Conservation (phyloP, 257 asterid species). For the Echium plantagineum region DNA sequence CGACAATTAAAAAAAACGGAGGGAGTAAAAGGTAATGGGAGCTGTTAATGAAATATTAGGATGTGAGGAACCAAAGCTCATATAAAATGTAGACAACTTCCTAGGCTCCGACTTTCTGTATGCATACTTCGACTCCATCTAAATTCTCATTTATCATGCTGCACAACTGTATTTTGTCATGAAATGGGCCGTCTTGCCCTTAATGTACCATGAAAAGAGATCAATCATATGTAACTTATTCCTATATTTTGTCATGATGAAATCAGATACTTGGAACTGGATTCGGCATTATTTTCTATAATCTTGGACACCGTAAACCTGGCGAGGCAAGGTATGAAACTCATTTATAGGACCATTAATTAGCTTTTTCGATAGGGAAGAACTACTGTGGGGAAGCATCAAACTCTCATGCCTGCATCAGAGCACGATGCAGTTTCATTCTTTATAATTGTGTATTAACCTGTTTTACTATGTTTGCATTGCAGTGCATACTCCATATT, state of each 20-base stretch:
- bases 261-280: slow-evolving; percentile 82
- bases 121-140: too few species aligned
- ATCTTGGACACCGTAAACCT: slow-evolving; percentile 82
- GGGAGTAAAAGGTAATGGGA: background rate
- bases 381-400: background rate
- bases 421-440: background rate
- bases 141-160: too few species aligned
- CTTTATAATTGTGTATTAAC: background rate
- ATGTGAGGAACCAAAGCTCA: too few species aligned
- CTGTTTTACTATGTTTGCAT: background rate
- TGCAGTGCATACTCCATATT: slow-evolving; percentile 91
- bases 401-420: background rate
- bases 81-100: too few species aligned
- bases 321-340: slow-evolving; percentile 68
- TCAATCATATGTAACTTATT: slow-evolving; percentile 6
- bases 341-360: background rate
- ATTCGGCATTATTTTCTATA: slow-evolving; percentile 66
- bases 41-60: background rate
- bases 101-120: too few species aligned
- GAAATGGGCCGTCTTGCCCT: background rate
- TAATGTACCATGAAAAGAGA: background rate
- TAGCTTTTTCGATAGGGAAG: background rate
- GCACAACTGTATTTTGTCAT: background rate
- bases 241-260: slow-evolving; percentile 3
- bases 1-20: too few species aligned